Evolutionary conservation across 1,284 basidiomycete species (phyloP), one percentile per base, ranked within the genome.

Genomic region (Somion occarium): DNA sequence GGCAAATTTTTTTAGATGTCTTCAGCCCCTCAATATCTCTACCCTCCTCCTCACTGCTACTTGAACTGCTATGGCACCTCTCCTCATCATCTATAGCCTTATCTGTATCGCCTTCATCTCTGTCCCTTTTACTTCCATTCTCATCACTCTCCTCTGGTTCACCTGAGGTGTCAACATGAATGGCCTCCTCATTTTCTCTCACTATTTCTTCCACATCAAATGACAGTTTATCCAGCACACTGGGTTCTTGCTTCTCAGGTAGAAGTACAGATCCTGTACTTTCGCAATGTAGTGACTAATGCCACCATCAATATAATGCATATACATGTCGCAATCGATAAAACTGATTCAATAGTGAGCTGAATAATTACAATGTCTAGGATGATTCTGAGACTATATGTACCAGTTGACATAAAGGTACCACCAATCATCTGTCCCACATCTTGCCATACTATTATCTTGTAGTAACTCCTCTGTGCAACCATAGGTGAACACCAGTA

Each of bases 401-500:
- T 34, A 53, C 48, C 49, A 39, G 37, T 50, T 48, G 24, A 53
- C 52, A 46, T 53, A 53, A 25, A 20, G 49, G 24, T 18, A 46
- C 23, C 18, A 4, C 52, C 52, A 53, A 37, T 30, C 24, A 20
- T 48, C 46, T 15, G 7, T n/a, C n/a, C 39, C 7, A 22, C 22
- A 24, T 15, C 24, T 34, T 7, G 51, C 4, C 50, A 37, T 11
- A 38, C 20, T 12, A 52, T 18, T 12, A 34, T 34, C 30, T 7
- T 34, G 30, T 34, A 34, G 7, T 7, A 15, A 34, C 7, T 34
- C 30, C n/a, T n/a, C n/a, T n/a, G n/a, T 34, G 30, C 30, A 34
- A 34, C 66, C 65, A 44, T 57, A 44, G 0, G 48, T 37, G 49
- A 71, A 73, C 2, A 54, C 60, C 2, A 66, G 70, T 4, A 70